Evolutionary conservation across 345 rosid genomes (phyloP).

Genomic region (Linum lewisii): DNA sequence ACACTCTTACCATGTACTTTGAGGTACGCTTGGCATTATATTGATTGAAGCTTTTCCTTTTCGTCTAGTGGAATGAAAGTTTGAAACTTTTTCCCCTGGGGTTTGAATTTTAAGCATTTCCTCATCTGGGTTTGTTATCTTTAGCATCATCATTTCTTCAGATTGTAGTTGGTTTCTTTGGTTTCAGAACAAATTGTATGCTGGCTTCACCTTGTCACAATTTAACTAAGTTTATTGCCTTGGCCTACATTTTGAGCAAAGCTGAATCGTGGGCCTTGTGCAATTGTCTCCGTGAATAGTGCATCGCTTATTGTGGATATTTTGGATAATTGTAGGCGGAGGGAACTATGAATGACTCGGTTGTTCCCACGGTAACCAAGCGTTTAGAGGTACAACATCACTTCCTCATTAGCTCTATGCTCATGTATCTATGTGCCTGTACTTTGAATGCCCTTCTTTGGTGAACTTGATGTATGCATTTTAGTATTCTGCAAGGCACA

Average conservation of each 20-base stretch:
- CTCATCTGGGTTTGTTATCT: not conserved
- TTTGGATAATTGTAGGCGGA: constrained; percentile 45
- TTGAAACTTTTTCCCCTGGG: not conserved
- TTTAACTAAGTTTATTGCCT: no score
- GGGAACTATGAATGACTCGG: constrained; percentile 57
- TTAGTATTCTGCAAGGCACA: no score
- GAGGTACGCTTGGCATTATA: constrained; percentile 31
- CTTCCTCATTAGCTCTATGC: not conserved
- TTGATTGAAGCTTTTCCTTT: not conserved
- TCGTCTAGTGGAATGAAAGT: no score
- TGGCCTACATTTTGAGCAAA: no score
- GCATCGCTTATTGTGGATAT: constrained; percentile 7
- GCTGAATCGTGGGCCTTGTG: no score
- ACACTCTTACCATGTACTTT: constrained; percentile 75
- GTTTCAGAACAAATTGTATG: no score
- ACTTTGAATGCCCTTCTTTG: not conserved
- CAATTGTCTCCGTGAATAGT: not conserved
- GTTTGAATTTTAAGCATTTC: not conserved
- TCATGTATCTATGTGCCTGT: not conserved
- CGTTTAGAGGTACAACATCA: constrained; percentile 47
- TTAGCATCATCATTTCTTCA: no score
- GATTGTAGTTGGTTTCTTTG: no score
- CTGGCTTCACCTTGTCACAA: no score
- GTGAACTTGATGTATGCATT: not conserved
- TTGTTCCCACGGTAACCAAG: constrained; percentile 42